phyloP scores from a whole-genome alignment of 1,284 basidiomycete genomes.

The Taiwanofungus camphoratus region DNA sequence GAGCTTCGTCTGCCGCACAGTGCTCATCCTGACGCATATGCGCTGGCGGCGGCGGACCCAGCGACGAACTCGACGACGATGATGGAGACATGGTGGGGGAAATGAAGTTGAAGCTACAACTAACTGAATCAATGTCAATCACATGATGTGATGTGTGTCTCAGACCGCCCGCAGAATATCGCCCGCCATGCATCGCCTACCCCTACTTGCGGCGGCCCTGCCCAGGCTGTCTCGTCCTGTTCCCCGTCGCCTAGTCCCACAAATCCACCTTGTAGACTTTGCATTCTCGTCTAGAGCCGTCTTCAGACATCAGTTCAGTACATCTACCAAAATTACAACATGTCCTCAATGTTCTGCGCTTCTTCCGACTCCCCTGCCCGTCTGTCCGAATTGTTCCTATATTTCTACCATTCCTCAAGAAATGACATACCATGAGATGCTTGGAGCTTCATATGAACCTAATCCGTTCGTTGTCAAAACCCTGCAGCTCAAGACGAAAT shows the following conservation, averaged over 20 bases:
- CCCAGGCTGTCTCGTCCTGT: constrained; percentile 1
- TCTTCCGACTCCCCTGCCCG: constrained; percentile 58
- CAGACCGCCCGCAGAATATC: constrained; percentile 4
- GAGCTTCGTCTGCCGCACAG: constrained; percentile 37
- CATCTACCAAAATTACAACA: neutral
- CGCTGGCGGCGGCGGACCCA: constrained; percentile 20
- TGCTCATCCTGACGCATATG: constrained; percentile 32
- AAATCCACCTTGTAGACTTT: neutral
- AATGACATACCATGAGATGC: constrained; percentile 54
- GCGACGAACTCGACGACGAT: constrained; percentile 17
- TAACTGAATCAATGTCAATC: constrained; percentile 6
- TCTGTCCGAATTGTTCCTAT: constrained; percentile 60
- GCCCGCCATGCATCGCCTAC: constrained; percentile 22
- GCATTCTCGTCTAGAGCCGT: neutral
- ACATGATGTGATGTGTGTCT: constrained; percentile 20
- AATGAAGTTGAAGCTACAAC: neutral
- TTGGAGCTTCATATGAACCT: constrained; percentile 49
- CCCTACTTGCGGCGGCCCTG: constrained; percentile 12
- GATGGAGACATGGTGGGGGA: constrained; percentile 8
- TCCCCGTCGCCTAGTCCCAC: constrained; percentile 1
- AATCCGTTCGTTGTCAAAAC: constrained; percentile 65
- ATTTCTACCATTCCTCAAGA: constrained; percentile 52
- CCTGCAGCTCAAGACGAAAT: constrained; percentile 49
- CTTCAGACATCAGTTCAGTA: neutral
- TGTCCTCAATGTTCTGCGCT: constrained; percentile 58